Percentiles rank a stretch among this genome's conserved stretches.
Conservation (phyloP, 2,329 filamentous ascomycete species). For the Hypoxylon sp. region DNA sequence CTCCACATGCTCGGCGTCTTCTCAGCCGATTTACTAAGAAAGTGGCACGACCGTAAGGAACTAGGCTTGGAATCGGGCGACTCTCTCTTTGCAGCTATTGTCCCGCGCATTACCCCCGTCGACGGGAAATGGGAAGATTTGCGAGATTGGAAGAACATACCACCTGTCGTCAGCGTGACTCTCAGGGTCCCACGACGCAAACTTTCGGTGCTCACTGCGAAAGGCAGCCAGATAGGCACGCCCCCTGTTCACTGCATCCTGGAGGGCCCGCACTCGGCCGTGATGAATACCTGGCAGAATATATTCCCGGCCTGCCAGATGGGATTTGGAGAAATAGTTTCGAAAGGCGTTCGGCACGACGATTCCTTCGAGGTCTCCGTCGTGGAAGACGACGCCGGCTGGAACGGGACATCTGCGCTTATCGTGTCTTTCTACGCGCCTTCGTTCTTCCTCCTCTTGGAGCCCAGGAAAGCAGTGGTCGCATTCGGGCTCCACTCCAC, state of each 20-base stretch:
- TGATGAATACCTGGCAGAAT: neutral
- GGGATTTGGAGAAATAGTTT: neutral
- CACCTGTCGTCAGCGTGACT: conserved; percentile 39
- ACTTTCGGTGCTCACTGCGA: conserved; percentile 3
- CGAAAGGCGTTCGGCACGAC: neutral
- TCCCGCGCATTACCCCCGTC: conserved; percentile 48
- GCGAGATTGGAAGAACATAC: conserved; percentile 29
- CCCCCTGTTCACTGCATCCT: neutral
- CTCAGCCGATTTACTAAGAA: neutral
- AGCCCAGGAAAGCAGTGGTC: conserved; percentile 50
- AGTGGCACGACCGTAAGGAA: neutral
- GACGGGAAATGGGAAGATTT: conserved; percentile 5
- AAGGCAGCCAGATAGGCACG: neutral
- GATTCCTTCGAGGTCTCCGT: conserved; percentile 50
- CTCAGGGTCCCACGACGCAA: conserved; percentile 36
- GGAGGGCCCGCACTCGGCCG: neutral
- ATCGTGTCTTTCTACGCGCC: conserved; percentile 58
- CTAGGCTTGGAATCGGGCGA: neutral
- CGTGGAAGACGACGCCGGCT: conserved; percentile 54
- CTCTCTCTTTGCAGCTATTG: neutral
- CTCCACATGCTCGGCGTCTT: neutral
- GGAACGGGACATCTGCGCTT: conserved; percentile 55
- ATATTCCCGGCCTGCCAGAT: neutral
- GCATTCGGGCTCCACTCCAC: neutral
- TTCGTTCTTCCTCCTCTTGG: conserved; percentile 52